Evolutionary conservation across 2,329 filamentous ascomycete species (phyloP).

Genomic region (Epichloe uncinata): DNA sequence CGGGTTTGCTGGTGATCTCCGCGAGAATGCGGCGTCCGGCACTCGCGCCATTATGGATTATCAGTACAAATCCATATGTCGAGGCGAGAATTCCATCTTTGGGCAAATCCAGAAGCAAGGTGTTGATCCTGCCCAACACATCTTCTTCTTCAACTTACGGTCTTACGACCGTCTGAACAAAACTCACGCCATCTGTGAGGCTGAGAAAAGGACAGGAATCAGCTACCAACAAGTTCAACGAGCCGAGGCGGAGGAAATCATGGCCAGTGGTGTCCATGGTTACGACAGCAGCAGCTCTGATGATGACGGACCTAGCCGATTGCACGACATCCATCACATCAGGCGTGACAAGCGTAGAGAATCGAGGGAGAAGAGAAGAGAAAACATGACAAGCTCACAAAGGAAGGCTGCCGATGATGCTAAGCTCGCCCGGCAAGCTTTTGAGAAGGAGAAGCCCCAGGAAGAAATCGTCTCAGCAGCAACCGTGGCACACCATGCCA

Average conservation of each 20-base stretch:
- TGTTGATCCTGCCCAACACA: constrained; percentile 63
- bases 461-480: constrained; percentile 24
- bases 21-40: constrained; percentile 69
- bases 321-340: constrained; percentile 1
- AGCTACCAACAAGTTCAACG: constrained; percentile 78
- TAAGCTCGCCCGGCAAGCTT: constrained; percentile 35
- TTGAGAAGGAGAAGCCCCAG: constrained; percentile 33
- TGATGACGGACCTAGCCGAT: constrained; percentile 2
- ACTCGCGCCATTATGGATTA: constrained; percentile 97
- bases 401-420: constrained; percentile 24
- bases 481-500: constrained; percentile 62
- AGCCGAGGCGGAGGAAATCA: constrained; percentile 79
- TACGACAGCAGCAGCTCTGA: constrained; percentile 26
- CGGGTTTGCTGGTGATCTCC: constrained; percentile 83
- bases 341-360: constrained; percentile 23
- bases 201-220: constrained; percentile 71
- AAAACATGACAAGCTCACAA: constrained; percentile 10
- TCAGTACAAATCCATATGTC: constrained; percentile 90
- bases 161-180: constrained; percentile 88
- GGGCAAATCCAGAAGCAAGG: constrained; percentile 59
- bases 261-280: constrained; percentile 60
- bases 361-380: not conserved
- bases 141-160: constrained; percentile 89
- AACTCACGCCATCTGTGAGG: constrained; percentile 56
- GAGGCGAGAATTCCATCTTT: constrained; percentile 84